phyloP scores from a whole-genome alignment of 495 filamentous ascomycete genomes.

The Niebla homalea region DNA sequence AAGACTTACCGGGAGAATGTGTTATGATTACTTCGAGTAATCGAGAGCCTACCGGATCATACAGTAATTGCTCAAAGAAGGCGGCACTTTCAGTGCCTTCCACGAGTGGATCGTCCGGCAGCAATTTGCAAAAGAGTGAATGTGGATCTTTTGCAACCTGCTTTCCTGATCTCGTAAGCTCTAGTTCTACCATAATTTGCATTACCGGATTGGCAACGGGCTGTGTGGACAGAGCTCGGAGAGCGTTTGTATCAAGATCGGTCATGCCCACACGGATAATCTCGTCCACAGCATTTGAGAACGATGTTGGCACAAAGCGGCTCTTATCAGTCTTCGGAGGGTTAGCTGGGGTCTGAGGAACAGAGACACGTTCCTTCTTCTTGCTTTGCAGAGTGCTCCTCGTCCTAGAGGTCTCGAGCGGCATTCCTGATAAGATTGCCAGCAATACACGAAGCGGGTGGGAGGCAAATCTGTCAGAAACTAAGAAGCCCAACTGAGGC shows the following conservation, averaged over 20 bases:
- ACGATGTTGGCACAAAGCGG: slow-evolving; percentile 62
- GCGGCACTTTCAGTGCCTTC: slow-evolving; percentile 44
- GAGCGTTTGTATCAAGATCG: slow-evolving; percentile 54
- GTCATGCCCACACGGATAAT: slow-evolving; percentile 61
- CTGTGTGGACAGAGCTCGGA: slow-evolving; percentile 72
- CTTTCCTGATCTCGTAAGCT: slow-evolving; percentile 56
- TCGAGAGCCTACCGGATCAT: slow-evolving; percentile 78
- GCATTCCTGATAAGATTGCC: slow-evolving; percentile 70
- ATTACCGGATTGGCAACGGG: slow-evolving; percentile 80
- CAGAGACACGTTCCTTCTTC: slow-evolving; percentile 69
- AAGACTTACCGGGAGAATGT: slow-evolving; percentile 69
- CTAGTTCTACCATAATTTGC: slow-evolving; percentile 74
- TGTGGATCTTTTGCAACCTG: slow-evolving; percentile 44
- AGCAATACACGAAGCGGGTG: slow-evolving; percentile 78
- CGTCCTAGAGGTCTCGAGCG: slow-evolving; percentile 49
- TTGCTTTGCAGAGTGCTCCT: slow-evolving; percentile 68
- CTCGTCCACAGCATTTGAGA: slow-evolving; percentile 59
- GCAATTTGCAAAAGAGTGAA: slow-evolving; percentile 46
- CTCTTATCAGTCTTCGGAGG: slow-evolving; percentile 1
- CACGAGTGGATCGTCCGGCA: slow-evolving; percentile 50
- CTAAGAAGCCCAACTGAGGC: slow-evolving; percentile 64
- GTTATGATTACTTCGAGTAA: slow-evolving; percentile 74
- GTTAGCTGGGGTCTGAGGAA: slow-evolving; percentile 25
- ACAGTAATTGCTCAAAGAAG: slow-evolving; percentile 77
- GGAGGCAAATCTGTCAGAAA: slow-evolving; percentile 82